Evolutionary conservation across 2,329 filamentous ascomycete genomes (phyloP).

Genomic region (Didymella arachidicola): DNA sequence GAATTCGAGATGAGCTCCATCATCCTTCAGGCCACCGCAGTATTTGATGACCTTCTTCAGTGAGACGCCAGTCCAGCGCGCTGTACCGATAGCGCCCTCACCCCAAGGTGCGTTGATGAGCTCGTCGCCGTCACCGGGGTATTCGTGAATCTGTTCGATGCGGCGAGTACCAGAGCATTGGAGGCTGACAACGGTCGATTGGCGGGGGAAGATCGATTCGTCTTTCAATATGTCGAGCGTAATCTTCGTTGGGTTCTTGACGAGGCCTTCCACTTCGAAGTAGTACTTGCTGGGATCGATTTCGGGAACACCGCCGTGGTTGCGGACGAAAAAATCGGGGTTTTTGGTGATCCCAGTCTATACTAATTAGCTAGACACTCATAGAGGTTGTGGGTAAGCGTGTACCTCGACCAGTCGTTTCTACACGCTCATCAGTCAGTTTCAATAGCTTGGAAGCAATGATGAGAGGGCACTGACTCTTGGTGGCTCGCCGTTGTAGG

Average conservation of each 20-base stretch:
- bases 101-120: slow-evolving; percentile 53
- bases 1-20: slow-evolving; percentile 70
- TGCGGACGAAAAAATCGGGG: slow-evolving; percentile 70
- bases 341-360: slow-evolving; percentile 67
- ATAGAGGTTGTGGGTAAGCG: neutral
- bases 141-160: slow-evolving; percentile 71
- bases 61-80: slow-evolving; percentile 68
- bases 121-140: slow-evolving; percentile 73
- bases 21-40: slow-evolving; percentile 67
- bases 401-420: slow-evolving; percentile 61
- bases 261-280: slow-evolving; percentile 67
- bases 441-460: neutral
- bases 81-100: slow-evolving; percentile 71
- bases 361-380: slow-evolving; percentile 17
- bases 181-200: slow-evolving; percentile 66
- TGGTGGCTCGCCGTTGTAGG: slow-evolving; percentile 58
- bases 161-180: slow-evolving; percentile 75
- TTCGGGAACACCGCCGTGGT: slow-evolving; percentile 74
- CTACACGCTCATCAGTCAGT: slow-evolving; percentile 24
- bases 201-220: slow-evolving; percentile 66
- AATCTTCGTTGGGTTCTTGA: slow-evolving; percentile 64
- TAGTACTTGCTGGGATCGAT: slow-evolving; percentile 66
- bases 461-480: slow-evolving; percentile 27
- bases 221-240: slow-evolving; percentile 68
- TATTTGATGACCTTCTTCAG: slow-evolving; percentile 75